Base-by-base conservation (phyloP, 768 basidiomycete species). In the Mycena amicta region DNA sequence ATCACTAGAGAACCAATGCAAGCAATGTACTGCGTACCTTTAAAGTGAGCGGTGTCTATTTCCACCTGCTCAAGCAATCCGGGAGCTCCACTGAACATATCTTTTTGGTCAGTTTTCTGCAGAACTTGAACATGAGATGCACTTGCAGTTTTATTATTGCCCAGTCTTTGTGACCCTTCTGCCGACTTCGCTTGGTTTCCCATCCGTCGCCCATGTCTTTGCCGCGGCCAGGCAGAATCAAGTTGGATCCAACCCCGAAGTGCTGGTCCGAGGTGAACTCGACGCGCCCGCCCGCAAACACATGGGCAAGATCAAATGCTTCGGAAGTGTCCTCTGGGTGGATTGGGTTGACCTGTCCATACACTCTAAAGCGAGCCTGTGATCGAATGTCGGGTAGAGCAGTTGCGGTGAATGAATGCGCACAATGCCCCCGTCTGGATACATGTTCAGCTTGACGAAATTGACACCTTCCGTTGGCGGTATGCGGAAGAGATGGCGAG, bases 161-260 rank as follows among this genome's bases (percentile, higher is more conserved):
- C 92, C 93, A 98, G 66, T 98, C 95, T 47, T 86, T 91, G 73
- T 95, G 94, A 37, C 82, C 93, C 53, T 82, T 81, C 41, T 75
- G 78, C 53, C 92, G 81, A 67, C 90, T 95, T 60, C 97, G 81
- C 70, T 90, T 93, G 3, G 96, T 98, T 75, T 99, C 97, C 97
- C 97, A 99, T 3, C 97, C 97, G 68, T 97, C 95, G 4, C 95
- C 87, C 94, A 99, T 99, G 67, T 96, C 89, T 69, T 87, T 88
- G 26, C 92, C 96, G 72, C 95, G 76, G 27, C 96, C 96, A 1
- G 96, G 95, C 37, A 97, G 77, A 47, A 98, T 85, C 59, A 99
- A 76, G 71, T 99, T 98, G 3, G 88, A 83, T 3, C 95, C 96
- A 11, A 90, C 83, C 22, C 95, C 95, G 66, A 92, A 99, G 75